Evolutionary conservation across 805 yeast genomes (phyloP).

Genomic region (Zygoascus tannicola): DNA sequence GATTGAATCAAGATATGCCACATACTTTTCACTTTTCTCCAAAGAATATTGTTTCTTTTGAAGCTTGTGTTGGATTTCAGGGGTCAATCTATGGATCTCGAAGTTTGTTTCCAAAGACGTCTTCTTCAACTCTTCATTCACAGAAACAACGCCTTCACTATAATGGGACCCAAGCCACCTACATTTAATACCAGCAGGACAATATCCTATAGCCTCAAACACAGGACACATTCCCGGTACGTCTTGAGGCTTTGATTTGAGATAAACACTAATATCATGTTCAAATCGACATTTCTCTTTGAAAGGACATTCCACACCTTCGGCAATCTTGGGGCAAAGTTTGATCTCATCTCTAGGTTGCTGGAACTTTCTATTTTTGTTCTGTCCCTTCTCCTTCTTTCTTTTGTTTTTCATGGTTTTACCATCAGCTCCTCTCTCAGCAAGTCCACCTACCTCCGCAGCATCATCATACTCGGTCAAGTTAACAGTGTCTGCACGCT

Average conservation of each 20-base stretch:
- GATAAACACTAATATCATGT: constrained; percentile 63
- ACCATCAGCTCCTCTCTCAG: constrained; percentile 34
- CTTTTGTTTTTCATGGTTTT: constrained; percentile 36
- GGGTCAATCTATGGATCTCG: constrained; percentile 57
- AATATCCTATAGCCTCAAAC: constrained; percentile 67
- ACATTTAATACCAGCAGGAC: constrained; percentile 90
- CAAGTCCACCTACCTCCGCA: constrained; percentile 19
- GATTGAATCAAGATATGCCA: constrained; percentile 49
- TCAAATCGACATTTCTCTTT: constrained; percentile 62
- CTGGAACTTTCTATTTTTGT: constrained; percentile 66
- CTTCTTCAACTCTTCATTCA: constrained; percentile 36
- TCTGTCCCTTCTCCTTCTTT: constrained; percentile 64
- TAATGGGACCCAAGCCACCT: constrained; percentile 75
- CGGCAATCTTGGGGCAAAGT: constrained; percentile 49
- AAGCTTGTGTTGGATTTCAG: constrained; percentile 38
- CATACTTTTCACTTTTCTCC: constrained; percentile 45
- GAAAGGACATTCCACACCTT: constrained; percentile 42
- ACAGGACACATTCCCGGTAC: constrained; percentile 79
- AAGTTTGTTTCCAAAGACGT: constrained; percentile 30
- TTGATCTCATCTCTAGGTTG: constrained; percentile 57
- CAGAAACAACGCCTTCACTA: constrained; percentile 34
- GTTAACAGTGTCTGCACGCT: constrained; percentile 7
- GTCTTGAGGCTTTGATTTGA: constrained; percentile 60
- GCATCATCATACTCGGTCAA: constrained; percentile 14
- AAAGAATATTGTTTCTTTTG: constrained; percentile 57